Base-by-base conservation (phyloP, 2,329 filamentous ascomycete species). In the Rhynchosporium graminicola region DNA sequence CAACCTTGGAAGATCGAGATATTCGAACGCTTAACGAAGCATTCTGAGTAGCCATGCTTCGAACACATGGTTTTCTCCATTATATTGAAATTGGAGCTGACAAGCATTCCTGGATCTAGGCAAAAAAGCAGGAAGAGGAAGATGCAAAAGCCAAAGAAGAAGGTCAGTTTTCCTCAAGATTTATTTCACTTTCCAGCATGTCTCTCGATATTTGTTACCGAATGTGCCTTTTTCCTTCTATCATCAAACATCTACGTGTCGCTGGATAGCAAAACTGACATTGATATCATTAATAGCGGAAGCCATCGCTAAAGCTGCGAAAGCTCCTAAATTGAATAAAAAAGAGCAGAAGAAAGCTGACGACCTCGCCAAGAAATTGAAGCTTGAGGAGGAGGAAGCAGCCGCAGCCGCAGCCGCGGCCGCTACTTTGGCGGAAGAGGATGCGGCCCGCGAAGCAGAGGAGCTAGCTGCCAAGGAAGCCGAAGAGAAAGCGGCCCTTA, bases 301-400 rank as follows among this genome's bases (percentile, higher is more conserved):
- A 12, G 62, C 59, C 9, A 73, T 67, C 50, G 77, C 64, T 10
- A 74, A 76, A 65, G 65, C 66, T n/a, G 73, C 73, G 20, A 70
- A 67, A 54, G 31, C 60, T 36, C 56, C 60, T 2, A 82, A 79
- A 70, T 70, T 83, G 54, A 77, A 74, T 68, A 80, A 81, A 69
- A 82, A 79, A 63, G 80, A 83, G 67, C 76, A 79, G 20, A 79
- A 80, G 68, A 82, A 81, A 71, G 78, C 80, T 28, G 80, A 82
- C 12, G 67, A 68, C 31, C 69, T 68, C 47, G 68, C 67, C 29
- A 63, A 61, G 28, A 80, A 80, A 28, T 77, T 80, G 68, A 82
- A 80, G 70, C 78, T 81, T 33, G 80, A 82, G 31, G 66, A 67
- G 46, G 70, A 80, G 68, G 71, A 73, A 28, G 71, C 67, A 31